Percentiles rank a stretch among this genome's conserved stretches.
phyloP scores from a whole-genome alignment of 2,329 filamentous ascomycete species.

The Ascosphaera apis region DNA sequence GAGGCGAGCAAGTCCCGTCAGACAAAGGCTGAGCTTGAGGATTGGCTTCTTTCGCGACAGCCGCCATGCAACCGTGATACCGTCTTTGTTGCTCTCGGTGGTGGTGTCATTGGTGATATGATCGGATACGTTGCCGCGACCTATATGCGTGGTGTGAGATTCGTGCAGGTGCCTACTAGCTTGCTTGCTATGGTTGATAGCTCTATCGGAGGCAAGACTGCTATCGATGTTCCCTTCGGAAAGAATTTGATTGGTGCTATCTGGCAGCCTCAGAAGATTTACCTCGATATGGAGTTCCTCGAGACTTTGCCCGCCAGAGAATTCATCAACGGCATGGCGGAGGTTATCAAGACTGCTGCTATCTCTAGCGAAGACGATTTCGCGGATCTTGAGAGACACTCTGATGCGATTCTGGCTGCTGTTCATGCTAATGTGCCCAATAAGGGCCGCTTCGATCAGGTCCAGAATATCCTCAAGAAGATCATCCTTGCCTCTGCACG shows the following conservation, averaged over 20 bases:
- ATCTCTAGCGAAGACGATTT: slow-evolving; percentile 90
- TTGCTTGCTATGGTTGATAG: slow-evolving; percentile 95
- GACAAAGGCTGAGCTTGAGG: slow-evolving; percentile 87
- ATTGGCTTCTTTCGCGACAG: slow-evolving; percentile 79
- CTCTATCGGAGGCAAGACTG: slow-evolving; percentile 93
- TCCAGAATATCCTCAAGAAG: slow-evolving; percentile 47
- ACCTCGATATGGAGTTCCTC: slow-evolving; percentile 80
- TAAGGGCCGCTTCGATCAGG: slow-evolving; percentile 40
- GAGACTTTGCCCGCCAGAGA: slow-evolving; percentile 76
- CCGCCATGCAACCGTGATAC: slow-evolving; percentile 77
- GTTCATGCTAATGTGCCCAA: slow-evolving; percentile 37
- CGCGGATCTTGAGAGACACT: slow-evolving; percentile 57
- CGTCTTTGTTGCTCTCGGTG: slow-evolving; percentile 80
- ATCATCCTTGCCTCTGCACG: slow-evolving; percentile 77
- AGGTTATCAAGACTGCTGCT: slow-evolving; percentile 91
- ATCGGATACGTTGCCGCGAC: slow-evolving; percentile 93
- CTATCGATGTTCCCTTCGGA: slow-evolving; percentile 84
- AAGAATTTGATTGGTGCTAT: slow-evolving; percentile 94
- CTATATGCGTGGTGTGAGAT: slow-evolving; percentile 92
- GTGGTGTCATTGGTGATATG: slow-evolving; percentile 94
- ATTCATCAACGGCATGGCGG: slow-evolving; percentile 97
- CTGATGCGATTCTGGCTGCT: slow-evolving; percentile 48
- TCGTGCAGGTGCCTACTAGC: slow-evolving; percentile 90
- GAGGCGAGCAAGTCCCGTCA: slow-evolving; percentile 84
- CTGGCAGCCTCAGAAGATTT: slow-evolving; percentile 87